These are phyloP conservation scores for Malus hybrid DNA, from an alignment of 331 rosid species.

Conservation along the genomic window DNA sequence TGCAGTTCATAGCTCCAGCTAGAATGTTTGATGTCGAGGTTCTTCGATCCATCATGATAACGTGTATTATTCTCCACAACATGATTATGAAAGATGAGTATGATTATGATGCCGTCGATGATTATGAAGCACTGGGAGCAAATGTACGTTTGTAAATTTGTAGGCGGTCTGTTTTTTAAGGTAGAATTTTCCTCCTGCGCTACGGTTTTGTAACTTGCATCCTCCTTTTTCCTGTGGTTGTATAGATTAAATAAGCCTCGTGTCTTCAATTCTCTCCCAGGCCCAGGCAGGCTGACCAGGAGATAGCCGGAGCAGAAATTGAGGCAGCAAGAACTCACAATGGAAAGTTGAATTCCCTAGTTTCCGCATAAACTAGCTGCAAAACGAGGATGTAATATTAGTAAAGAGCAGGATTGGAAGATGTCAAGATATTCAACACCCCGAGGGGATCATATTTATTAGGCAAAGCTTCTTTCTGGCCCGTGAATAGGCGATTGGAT, in stretches of 20 bases:
- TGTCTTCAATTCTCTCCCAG: constrained; percentile 1
- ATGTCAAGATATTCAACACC: neutral
- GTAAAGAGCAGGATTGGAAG: neutral
- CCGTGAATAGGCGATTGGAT: constrained; percentile 20
- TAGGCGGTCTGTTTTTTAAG: constrained; percentile 1
- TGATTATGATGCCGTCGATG: too few species aligned
- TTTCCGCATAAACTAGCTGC: neutral
- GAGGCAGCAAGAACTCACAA: neutral
- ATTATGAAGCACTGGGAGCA: constrained; percentile 49
- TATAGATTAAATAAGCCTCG: neutral
- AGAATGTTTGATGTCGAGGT: too few species aligned
- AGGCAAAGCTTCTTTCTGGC: constrained; percentile 17
- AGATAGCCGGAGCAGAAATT: neutral
- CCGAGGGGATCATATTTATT: constrained; percentile 4
- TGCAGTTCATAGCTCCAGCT: neutral
- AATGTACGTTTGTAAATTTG: constrained; percentile 19
- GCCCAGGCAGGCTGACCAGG: neutral
- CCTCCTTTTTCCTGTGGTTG: neutral
- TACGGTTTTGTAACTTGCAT: neutral
- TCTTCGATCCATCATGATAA: too few species aligned
- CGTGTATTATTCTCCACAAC: too few species aligned
- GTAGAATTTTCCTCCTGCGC: constrained; percentile 1
- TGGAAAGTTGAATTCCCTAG: neutral
- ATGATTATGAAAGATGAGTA: too few species aligned
- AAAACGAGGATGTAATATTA: neutral